Percentiles rank a stretch among this genome's conserved stretches.
These are phyloP conservation scores for Debaryomycetaceae sp. DNA, from an alignment of 1,139 yeast genomes.

Conservation along the genomic window DNA sequence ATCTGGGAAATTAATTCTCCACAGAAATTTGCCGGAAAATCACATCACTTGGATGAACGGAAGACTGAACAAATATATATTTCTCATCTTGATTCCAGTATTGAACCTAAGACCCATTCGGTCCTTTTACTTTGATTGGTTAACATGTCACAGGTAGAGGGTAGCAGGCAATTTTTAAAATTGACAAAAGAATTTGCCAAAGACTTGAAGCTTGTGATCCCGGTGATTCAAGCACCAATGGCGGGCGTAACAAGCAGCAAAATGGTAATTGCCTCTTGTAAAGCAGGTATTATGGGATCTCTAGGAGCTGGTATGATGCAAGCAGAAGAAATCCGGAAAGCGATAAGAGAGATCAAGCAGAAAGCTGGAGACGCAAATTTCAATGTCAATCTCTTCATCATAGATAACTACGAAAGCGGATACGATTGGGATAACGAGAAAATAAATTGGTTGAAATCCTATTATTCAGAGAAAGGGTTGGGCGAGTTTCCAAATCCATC, in stretches of 20 bases:
- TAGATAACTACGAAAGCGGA: conserved; percentile 1
- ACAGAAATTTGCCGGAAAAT: too few relatives aligned
- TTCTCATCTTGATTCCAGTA: too few relatives aligned
- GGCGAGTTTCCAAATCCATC: conserved; percentile 1
- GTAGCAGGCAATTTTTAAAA: background rate
- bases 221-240: conserved; percentile 53
- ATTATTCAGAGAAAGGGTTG: background rate
- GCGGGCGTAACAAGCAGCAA: conserved; percentile 46
- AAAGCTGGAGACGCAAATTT: background rate
- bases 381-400: conserved; percentile 1
- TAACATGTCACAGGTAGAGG: background rate
- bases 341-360: conserved; percentile 1
- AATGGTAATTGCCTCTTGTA: conserved; percentile 36
- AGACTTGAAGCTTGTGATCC: conserved; percentile 22
- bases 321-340: conserved; percentile 1
- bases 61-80: too few relatives aligned
- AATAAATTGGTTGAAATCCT: conserved; percentile 1
- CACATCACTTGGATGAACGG: too few relatives aligned
- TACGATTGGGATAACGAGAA: background rate
- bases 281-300: conserved; percentile 45
- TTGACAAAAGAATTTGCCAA: conserved; percentile 2
- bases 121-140: too few relatives aligned
- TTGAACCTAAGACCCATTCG: too few relatives aligned
- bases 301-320: conserved; percentile 9
- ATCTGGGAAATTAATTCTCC: too few relatives aligned